A percentile compares a stretch with the other conserved stretches of the same genome.
Conservation (phyloP, 2,329 filamentous ascomycete genomes). For the Zasmidium citrigriseum region DNA sequence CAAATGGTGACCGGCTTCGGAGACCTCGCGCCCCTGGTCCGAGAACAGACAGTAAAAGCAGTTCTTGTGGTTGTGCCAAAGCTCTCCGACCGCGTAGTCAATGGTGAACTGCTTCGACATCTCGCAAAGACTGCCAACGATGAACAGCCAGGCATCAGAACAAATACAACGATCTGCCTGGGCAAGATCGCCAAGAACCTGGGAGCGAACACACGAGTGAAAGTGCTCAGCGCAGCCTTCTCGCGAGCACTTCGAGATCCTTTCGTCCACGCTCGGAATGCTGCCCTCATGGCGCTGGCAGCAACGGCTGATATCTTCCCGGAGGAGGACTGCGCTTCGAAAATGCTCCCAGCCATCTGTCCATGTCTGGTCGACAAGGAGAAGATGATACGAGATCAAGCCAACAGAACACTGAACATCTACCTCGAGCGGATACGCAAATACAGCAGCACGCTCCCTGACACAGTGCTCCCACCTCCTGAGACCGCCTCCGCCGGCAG, state of each 20-base stretch:
- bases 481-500: conserved; percentile 49
- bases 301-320: conserved; percentile 84
- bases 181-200: conserved; percentile 94
- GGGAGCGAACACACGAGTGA: conserved; percentile 71
- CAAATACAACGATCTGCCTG: conserved; percentile 95
- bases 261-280: conserved; percentile 91
- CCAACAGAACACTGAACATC: conserved; percentile 81
- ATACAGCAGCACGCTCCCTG: conserved; percentile 73
- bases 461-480: conserved; percentile 71
- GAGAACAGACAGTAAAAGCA: conserved; percentile 95
- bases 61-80: conserved; percentile 85
- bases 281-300: conserved; percentile 78
- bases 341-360: conserved; percentile 81
- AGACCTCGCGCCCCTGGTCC: conserved; percentile 83
- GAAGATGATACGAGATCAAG: conserved; percentile 89
- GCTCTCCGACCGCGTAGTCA: conserved; percentile 87
- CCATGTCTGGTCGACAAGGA: conserved; percentile 91
- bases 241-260: conserved; percentile 86
- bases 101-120: conserved; percentile 87
- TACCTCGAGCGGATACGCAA: conserved; percentile 84
- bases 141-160: conserved; percentile 93
- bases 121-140: conserved; percentile 96
- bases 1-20: conserved; percentile 96
- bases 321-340: conserved; percentile 84
- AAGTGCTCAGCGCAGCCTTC: conserved; percentile 92